These are phyloP conservation scores for Rhypophila decipiens DNA, from an alignment of 495 filamentous ascomycete species.

Conservation along the genomic window DNA sequence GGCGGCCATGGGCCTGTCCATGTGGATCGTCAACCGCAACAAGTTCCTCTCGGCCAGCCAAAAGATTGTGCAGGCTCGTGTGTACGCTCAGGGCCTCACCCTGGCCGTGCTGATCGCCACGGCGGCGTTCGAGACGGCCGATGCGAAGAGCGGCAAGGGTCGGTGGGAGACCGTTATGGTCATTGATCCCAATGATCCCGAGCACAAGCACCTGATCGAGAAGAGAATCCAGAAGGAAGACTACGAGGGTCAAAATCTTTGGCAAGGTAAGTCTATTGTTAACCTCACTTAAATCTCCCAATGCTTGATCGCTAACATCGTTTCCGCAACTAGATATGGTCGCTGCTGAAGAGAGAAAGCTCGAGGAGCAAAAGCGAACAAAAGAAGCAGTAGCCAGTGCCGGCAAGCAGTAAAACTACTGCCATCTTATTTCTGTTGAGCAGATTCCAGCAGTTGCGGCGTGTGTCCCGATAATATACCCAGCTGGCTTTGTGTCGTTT, in stretches of 20 bases:
- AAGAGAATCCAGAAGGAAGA: conserved; percentile 66
- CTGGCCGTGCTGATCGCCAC: conserved; percentile 80
- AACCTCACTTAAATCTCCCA: not conserved
- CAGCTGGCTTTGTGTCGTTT: no score
- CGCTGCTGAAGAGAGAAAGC: conserved; percentile 63
- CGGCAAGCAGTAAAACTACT: conserved; percentile 6
- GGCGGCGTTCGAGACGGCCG: conserved; percentile 83
- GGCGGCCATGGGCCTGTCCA: conserved; percentile 68
- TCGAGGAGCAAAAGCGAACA: conserved; percentile 48
- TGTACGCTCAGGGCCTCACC: conserved; percentile 96
- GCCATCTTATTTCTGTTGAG: no score
- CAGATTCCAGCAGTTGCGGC: no score
- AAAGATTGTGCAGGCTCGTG: conserved; percentile 95
- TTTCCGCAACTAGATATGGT: conserved; percentile 56
- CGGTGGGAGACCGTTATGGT: conserved; percentile 68
- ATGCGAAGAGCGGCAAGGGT: conserved; percentile 69
- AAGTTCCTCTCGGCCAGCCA: conserved; percentile 68
- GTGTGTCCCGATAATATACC: no score
- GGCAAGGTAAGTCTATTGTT: conserved; percentile 64
- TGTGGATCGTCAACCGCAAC: conserved; percentile 73
- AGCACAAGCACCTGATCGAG: conserved; percentile 65
- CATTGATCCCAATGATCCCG: conserved; percentile 63
- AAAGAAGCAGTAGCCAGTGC: not conserved
- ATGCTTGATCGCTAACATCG: conserved; percentile 9
- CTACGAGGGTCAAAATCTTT: conserved; percentile 75